A percentile compares a stretch with the other conserved stretches of the same genome.
Conservation (phyloP, 2,329 filamentous ascomycete species). For the Pseudovirgaria hyperparasitica region DNA sequence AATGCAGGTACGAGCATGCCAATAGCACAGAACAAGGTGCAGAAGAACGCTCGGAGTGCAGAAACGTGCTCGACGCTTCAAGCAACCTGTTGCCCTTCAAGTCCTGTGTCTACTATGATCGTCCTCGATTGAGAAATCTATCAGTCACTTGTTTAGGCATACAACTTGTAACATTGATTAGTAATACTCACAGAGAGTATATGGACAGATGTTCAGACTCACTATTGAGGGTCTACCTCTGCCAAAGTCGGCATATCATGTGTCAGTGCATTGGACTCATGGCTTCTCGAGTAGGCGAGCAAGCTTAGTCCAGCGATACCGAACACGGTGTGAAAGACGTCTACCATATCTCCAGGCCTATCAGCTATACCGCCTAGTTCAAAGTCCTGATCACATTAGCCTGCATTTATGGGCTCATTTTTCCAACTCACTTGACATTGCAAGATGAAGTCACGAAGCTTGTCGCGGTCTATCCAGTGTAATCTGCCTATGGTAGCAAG, state of each 20-base stretch:
- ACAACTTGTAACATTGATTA: constrained; percentile 18
- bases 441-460: constrained; percentile 71
- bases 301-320: constrained; percentile 80
- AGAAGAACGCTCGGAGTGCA: no score
- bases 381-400: constrained; percentile 42
- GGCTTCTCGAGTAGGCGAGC: constrained; percentile 59
- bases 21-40: no score
- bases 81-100: no score
- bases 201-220: constrained; percentile 21
- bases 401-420: neutral
- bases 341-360: constrained; percentile 84
- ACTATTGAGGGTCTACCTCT: constrained; percentile 81
- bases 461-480: constrained; percentile 84
- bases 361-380: constrained; percentile 80
- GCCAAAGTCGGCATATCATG: no score
- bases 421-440: constrained; percentile 52
- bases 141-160: constrained; percentile 27
- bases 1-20: neutral
- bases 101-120: no score
- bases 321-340: constrained; percentile 93
- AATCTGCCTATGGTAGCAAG: constrained; percentile 75
- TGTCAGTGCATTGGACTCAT: no score
- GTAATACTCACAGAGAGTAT: no score
- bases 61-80: no score
- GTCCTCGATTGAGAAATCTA: constrained; percentile 16